A percentile compares a stretch with the other conserved stretches of the same genome.
Conservation (phyloP, 2,329 filamentous ascomycete species). For the Aureobasidium sp. region DNA sequence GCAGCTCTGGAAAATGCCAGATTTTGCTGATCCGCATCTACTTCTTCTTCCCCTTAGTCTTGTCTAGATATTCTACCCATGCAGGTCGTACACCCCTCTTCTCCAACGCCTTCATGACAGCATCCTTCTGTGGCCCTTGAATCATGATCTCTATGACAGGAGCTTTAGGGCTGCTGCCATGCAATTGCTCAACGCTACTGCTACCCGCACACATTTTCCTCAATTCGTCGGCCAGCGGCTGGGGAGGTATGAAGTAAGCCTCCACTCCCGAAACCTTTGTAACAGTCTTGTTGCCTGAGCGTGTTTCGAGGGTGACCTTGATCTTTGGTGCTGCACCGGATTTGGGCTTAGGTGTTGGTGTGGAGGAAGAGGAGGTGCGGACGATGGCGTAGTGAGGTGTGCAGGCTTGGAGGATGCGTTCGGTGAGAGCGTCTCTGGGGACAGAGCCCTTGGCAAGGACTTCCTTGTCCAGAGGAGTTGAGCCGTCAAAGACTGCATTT, state of each 20-base stretch:
- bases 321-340: conserved; percentile 53
- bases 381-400: conserved; percentile 51
- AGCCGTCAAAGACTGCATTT: conserved; percentile 51
- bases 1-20: no score
- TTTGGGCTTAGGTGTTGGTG: conserved; percentile 46
- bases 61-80: conserved; percentile 59
- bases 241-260: conserved; percentile 52
- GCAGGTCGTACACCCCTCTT: conserved; percentile 50
- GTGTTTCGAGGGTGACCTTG: conserved; percentile 52
- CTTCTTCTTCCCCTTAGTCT: conserved; percentile 57
- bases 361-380: conserved; percentile 36
- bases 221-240: conserved; percentile 55
- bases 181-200: conserved; percentile 54
- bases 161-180: conserved; percentile 51
- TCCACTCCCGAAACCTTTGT: conserved; percentile 57
- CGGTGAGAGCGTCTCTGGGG: conserved; percentile 52
- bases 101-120: conserved; percentile 51
- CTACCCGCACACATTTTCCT: conserved; percentile 61
- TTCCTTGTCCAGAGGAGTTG: conserved; percentile 45
- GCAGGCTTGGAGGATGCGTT: conserved; percentile 49
- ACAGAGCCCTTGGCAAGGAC: conserved; percentile 50
- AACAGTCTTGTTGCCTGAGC: conserved; percentile 58
- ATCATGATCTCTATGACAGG: conserved; percentile 60
- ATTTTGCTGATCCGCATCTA: background rate
- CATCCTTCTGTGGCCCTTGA: conserved; percentile 57